Percentiles rank a stretch among this genome's conserved stretches.
Evolutionary conservation across 2,329 filamentous ascomycete species (phyloP).

Genomic region (Elsinoe australis): DNA sequence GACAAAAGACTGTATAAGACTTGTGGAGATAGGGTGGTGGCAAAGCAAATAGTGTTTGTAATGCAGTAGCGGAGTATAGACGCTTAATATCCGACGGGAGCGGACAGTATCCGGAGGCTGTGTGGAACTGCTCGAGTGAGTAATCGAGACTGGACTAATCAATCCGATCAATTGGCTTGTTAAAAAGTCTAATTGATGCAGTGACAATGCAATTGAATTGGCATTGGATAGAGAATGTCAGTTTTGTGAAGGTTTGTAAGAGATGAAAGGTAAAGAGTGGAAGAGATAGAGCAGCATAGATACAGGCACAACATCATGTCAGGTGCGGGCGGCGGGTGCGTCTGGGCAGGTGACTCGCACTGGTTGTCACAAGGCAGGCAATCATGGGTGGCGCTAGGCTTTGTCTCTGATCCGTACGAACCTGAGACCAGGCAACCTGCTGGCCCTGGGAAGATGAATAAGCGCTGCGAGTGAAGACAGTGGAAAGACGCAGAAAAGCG

Average conservation of each 20-base stretch:
- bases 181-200: not conserved
- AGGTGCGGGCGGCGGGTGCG: not conserved
- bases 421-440: not conserved
- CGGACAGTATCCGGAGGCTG: not conserved
- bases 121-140: not conserved
- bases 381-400: constrained; percentile 4
- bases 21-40: no score
- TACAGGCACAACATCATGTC: constrained; percentile 1
- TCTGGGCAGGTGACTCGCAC: constrained; percentile 1
- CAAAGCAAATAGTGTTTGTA: constrained; percentile 9
- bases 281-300: no score
- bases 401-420: not conserved
- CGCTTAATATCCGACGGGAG: not conserved
- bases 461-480: not conserved
- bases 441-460: not conserved
- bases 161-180: not conserved
- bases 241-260: not conserved
- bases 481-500: constrained; percentile 8
- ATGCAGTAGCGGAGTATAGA: not conserved
- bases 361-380: constrained; percentile 5
- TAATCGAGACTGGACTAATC: not conserved
- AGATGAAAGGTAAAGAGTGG: no score
- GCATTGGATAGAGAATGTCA: not conserved
- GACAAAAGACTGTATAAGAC: no score
- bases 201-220: constrained; percentile 6